Percentiles rank a stretch among this genome's conserved stretches.
Evolutionary conservation across 1,284 basidiomycete genomes (phyloP).

Genomic region (Schizopora paradoxa): DNA sequence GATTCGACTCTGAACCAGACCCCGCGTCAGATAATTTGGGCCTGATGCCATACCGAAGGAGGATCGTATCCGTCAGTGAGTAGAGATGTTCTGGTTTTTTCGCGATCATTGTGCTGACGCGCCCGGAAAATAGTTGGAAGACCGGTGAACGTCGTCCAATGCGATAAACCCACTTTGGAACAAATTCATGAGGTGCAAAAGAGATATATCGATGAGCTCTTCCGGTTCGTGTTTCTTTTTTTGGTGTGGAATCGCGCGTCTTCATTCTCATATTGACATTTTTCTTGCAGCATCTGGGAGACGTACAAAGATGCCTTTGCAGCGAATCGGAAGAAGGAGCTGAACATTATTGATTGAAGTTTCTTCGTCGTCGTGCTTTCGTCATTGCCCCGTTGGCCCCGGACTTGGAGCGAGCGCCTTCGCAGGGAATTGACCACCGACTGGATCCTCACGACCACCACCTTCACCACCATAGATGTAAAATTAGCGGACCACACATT

Average conservation of each 20-base stretch:
- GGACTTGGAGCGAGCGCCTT: no score
- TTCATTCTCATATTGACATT: slow-evolving; percentile 6
- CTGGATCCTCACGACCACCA: no score
- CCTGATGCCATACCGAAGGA: slow-evolving; percentile 88
- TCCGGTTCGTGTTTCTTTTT: slow-evolving; percentile 49
- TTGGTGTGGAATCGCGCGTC: neutral
- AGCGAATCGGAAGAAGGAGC: slow-evolving; percentile 62
- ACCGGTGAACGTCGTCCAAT: slow-evolving; percentile 78
- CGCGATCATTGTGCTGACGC: neutral
- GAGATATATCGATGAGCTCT: slow-evolving; percentile 88
- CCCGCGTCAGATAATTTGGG: slow-evolving; percentile 76
- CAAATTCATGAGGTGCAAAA: slow-evolving; percentile 78
- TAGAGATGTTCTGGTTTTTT: slow-evolving; percentile 23
- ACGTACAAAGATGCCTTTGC: slow-evolving; percentile 88
- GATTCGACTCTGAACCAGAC: neutral
- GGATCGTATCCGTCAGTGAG: slow-evolving; percentile 92
- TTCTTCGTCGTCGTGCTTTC: neutral
- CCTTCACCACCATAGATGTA: no score
- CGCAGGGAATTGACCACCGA: no score
- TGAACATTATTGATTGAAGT: slow-evolving; percentile 66
- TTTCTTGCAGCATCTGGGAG: slow-evolving; percentile 79
- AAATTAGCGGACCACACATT: no score
- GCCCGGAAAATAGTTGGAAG: slow-evolving; percentile 58
- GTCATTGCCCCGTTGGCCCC: no score
- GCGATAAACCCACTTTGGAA: slow-evolving; percentile 76